Base-by-base conservation (phyloP, 805 yeast genomes). In the Teunomyces atbi region DNA sequence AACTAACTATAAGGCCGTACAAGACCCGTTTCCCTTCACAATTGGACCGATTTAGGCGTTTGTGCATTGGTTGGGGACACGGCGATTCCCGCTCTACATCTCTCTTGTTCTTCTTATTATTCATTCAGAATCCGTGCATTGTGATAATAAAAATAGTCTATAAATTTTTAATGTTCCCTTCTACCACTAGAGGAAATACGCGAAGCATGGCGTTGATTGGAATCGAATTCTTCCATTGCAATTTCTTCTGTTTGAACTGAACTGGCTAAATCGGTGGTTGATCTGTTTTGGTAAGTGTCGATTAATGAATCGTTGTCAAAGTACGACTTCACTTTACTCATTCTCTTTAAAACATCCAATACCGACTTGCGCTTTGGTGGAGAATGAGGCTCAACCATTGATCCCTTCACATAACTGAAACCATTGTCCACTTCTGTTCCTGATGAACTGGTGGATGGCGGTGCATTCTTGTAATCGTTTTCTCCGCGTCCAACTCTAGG, bases 191-290 rank as follows among this genome's bases (percentile, higher is more conserved):
- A 21, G 6, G 63, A 59, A 12, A 62, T 64, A 36, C 65, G 49
- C 7, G 58, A 45, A 1, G 61, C 64, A 18, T 48, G 49, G 26
- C 49, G 45, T 42, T 52, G 56, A 42, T 64, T 65, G 10, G 59
- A 47, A 20, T 52, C 54, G 41, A 73, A 61, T 6, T 71, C 71
- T 23, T 76, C 74, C 74, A 78, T 59, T 26, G 76, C 75, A 45
- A 78, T 78, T 49, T 77, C 82, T 52, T 78, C 83, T 0, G 80
- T 74, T n/a, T 63, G 65, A 6, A 73, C 55, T 2, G 55, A 51
- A 6, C 65, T 64, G 39, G 62, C 67, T 15, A 64, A 53, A 10
- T 74, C 74, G 6, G 58, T 66, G n/a, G 64, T 61, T 29, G 49
- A 58, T 32, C 55, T 61, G 3, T 58, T 42, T n/a, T 63, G 57